Evolutionary conservation across 495 filamentous ascomycete species (phyloP).

Genomic region (Alectoria sarmentosa): DNA sequence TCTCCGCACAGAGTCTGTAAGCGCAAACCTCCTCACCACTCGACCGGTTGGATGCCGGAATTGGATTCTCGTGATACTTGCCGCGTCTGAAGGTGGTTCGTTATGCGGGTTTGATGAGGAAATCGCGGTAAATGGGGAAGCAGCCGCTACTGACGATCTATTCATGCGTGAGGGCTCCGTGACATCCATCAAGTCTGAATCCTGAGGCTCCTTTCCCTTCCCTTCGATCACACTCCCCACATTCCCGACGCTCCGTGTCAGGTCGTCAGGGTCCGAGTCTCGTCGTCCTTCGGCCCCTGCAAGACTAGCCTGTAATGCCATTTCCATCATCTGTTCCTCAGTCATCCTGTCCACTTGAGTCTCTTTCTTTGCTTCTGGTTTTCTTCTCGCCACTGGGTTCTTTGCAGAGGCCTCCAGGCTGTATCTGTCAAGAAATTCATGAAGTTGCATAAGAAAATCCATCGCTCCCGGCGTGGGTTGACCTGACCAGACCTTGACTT

Average conservation of each 20-base stretch:
- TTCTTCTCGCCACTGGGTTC: conserved; percentile 82
- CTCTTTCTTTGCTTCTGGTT: conserved; percentile 59
- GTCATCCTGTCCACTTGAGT: conserved; percentile 81
- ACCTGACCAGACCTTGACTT: conserved; percentile 94
- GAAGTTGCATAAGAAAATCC: conserved; percentile 85
- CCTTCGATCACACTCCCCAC: conserved; percentile 42
- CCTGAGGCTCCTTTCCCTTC: conserved; percentile 50
- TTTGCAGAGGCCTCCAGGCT: conserved; percentile 79
- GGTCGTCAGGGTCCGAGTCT: conserved; percentile 69
- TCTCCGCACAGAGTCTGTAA: conserved; percentile 71
- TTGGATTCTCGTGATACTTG: conserved; percentile 78
- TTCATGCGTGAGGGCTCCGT: conserved; percentile 26
- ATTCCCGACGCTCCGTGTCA: conserved; percentile 58
- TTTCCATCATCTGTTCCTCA: conserved; percentile 92
- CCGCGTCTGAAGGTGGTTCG: conserved; percentile 64
- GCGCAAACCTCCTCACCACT: conserved; percentile 70
- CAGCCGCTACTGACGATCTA: conserved; percentile 19
- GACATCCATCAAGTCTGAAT: conserved; percentile 32
- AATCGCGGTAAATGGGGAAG: conserved; percentile 58
- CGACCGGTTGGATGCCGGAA: conserved; percentile 77
- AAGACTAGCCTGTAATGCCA: conserved; percentile 84
- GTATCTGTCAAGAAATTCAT: conserved; percentile 94
- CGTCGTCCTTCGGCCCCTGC: conserved; percentile 35
- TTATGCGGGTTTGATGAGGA: conserved; percentile 62
- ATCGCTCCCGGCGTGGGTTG: conserved; percentile 63